Evolutionary conservation across 805 yeast species (phyloP).

Genomic region (Wickerhamomyces chambardii): DNA sequence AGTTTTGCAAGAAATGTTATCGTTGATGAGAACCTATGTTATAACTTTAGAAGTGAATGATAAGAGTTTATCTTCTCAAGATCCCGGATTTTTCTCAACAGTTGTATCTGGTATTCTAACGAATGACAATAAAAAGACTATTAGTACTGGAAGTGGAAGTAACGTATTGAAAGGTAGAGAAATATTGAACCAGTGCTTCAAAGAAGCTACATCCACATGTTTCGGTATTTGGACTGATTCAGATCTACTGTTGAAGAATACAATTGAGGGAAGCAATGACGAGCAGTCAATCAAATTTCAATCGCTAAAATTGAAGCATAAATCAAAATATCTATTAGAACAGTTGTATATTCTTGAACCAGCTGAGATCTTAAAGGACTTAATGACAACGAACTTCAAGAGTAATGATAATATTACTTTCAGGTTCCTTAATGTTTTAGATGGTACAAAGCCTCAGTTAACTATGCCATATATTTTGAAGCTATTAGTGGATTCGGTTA

Average conservation of each 20-base stretch:
- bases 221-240: constrained; percentile 67
- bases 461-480: constrained; percentile 64
- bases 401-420: constrained; percentile 27
- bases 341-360: constrained; percentile 60
- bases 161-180: constrained; percentile 9
- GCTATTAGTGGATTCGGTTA: constrained; percentile 39
- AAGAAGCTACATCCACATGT: constrained; percentile 44
- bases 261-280: constrained; percentile 3
- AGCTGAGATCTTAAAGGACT: constrained; percentile 59
- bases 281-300: constrained; percentile 32
- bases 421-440: constrained; percentile 67
- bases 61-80: constrained; percentile 29
- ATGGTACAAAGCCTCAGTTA: constrained; percentile 71
- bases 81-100: constrained; percentile 39
- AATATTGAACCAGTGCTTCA: constrained; percentile 37
- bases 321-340: constrained; percentile 59
- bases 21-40: constrained; percentile 24
- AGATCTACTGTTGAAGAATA: constrained; percentile 27
- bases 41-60: constrained; percentile 42
- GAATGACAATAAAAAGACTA: constrained; percentile 36
- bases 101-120: constrained; percentile 76
- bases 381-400: constrained; percentile 26
- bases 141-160: not conserved
- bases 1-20: constrained; percentile 62
- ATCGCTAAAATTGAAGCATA: constrained; percentile 56